Evolutionary conservation across 805 yeast genomes (phyloP), one percentile per base, ranked within the genome.

Genomic region (Wickerhamiella musiphila): DNA sequence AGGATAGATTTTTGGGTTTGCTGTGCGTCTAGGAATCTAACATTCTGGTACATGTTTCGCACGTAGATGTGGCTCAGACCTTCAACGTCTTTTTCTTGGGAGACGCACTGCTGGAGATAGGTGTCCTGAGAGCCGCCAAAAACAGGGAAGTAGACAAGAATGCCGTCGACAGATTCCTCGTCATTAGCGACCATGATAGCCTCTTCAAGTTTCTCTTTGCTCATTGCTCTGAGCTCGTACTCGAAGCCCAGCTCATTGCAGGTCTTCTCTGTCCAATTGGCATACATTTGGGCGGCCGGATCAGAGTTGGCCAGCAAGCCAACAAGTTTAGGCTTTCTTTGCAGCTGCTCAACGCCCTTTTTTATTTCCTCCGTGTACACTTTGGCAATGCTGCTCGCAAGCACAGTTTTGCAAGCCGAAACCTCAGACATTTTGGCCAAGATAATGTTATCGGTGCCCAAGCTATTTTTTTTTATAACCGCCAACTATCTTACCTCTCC

Each of bases 111-210:
- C 58, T 90, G 96, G 36, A 90, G 57, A 53, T 90, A 90, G 56
- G 79, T 93, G 55, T 90, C 98, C 57, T 90, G 96, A 37, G 79
- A 70, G 50, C 81, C 79, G 3, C 94, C 94, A 56, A 81, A 90
- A 2, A 90, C 96, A 0, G 98, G 98, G 67, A 86, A 90, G 54
- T 90, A 90, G 11, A 90, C 86, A 78, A 90, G 83, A 43, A 90
- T 90, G 16, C 96, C 98, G 50, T 83, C 74, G 24, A 86, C 79
- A 1, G 52, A 44, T 34, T 66, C 69, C 48, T 84, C 86, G 18
- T 62, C 60, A 52, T 90, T 90, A 37, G 96, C 94, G 26, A 67
- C 70, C 29, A 83, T 67, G 38, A 90, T 70, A 20, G 70, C 73
- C 43, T 74, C 83, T 53, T 90, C 98, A 38, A 90, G 63, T 21